These are phyloP conservation scores for Pulveroboletus sp. DNA, from an alignment of 768 basidiomycete species.

Conservation along the genomic window DNA sequence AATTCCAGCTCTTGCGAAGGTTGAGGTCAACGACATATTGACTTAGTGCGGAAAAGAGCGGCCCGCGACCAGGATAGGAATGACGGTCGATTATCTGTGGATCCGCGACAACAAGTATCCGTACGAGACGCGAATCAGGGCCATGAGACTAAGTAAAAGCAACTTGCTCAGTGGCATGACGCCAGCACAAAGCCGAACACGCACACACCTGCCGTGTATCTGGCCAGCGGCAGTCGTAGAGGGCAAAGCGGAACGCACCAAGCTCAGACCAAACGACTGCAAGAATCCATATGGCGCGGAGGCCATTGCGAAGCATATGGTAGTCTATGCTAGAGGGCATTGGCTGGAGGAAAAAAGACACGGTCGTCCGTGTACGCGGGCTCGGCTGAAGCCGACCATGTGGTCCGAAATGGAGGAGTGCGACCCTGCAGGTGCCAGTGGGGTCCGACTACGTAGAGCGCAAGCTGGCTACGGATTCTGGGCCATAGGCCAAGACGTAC, in stretches of 20 bases:
- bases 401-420: not conserved
- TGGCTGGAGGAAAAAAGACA: not conserved
- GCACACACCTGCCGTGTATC: conserved; percentile 35
- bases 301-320: conserved; percentile 26
- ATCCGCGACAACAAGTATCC: conserved; percentile 75
- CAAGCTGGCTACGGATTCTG: not conserved
- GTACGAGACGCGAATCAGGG: conserved; percentile 20
- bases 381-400: conserved; percentile 10
- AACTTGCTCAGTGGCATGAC: not conserved
- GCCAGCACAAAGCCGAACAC: not conserved
- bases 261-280: conserved; percentile 69
- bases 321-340: conserved; percentile 7
- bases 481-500: not conserved
- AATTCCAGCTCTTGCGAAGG: conserved; percentile 80
- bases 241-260: conserved; percentile 47
- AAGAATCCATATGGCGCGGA: conserved; percentile 59
- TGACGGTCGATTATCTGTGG: conserved; percentile 77
- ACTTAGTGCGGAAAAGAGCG: conserved; percentile 52
- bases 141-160: conserved; percentile 14
- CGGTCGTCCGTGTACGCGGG: not conserved
- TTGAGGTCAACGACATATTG: conserved; percentile 75
- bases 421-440: not conserved
- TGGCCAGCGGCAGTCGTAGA: conserved; percentile 58
- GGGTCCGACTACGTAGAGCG: no score
- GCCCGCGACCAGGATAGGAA: conserved; percentile 62